Percentiles rank a stretch among this genome's conserved stretches.
Evolutionary conservation across 306 rosid genomes (phyloP).

Genomic region (Carpinus fangiana): DNA sequence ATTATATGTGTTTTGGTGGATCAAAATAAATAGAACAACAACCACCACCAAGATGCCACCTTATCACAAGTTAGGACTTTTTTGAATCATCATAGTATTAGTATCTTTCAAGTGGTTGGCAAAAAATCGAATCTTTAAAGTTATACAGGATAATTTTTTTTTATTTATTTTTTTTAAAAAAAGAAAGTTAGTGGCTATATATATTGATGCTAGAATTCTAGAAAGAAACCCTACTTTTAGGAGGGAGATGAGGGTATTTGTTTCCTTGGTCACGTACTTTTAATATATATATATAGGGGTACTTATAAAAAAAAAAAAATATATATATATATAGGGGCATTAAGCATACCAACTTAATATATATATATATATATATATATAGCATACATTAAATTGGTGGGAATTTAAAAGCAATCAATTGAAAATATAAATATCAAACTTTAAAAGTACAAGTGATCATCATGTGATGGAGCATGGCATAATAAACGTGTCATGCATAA

Average conservation of each 20-base stretch:
- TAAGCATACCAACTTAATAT: too few species aligned
- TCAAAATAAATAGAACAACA: too few species aligned
- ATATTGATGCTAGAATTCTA: conserved; percentile 19
- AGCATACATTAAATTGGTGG: too few species aligned
- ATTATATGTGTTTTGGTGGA: too few species aligned
- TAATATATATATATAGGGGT: not conserved
- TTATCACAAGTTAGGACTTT: conserved; percentile 39
- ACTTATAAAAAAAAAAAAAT: too few species aligned
- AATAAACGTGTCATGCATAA: not conserved
- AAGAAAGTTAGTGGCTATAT: conserved; percentile 21
- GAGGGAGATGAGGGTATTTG: not conserved
- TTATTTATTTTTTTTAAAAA: not conserved
- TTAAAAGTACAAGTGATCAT: too few species aligned
- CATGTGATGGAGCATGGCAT: not conserved
- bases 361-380: too few species aligned
- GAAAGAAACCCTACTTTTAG: conserved; percentile 10
- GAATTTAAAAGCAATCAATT: too few species aligned
- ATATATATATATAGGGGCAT: too few species aligned
- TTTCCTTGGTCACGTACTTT: conserved; percentile 3
- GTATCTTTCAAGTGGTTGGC: conserved; percentile 58
- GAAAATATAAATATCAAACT: not conserved
- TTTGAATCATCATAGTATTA: conserved; percentile 45
- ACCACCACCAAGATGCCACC: conserved; percentile 24
- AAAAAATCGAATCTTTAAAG: conserved; percentile 35
- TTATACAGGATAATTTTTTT: not conserved